These are phyloP conservation scores for Chlorella vulgaris DNA, from an alignment of 139 green algal species.

Conservation along the genomic window DNA sequence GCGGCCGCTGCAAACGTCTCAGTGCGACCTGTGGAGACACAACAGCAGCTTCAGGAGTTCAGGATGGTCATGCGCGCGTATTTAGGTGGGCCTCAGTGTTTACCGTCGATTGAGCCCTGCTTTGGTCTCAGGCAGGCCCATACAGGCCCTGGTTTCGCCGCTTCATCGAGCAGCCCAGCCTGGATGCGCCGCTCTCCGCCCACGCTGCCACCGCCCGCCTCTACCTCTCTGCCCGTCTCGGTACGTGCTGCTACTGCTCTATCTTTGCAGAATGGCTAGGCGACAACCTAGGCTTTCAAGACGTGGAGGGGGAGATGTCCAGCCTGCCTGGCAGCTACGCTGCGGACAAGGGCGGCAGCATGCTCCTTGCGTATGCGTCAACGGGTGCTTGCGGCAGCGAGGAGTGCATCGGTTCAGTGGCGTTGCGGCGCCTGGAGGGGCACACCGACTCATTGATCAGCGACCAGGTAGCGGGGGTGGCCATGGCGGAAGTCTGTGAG, in stretches of 20 bases:
- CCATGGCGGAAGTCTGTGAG: constrained; percentile 32
- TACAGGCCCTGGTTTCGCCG: background rate
- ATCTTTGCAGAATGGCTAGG: constrained; percentile 37
- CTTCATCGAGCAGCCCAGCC: background rate
- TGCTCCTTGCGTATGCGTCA: constrained; percentile 38
- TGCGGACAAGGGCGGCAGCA: constrained; percentile 9
- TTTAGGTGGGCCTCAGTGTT: constrained; percentile 7
- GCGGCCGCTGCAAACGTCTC: too few species aligned
- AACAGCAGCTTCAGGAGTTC: constrained; percentile 35
- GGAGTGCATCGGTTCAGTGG: constrained; percentile 34
- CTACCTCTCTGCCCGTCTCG: background rate
- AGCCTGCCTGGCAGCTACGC: constrained; percentile 43
- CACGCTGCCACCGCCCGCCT: background rate
- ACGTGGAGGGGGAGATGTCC: constrained; percentile 31
- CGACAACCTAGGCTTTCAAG: constrained; percentile 45
- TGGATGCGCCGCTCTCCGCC: background rate
- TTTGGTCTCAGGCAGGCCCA: too few species aligned
- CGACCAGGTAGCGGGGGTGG: constrained; percentile 12
- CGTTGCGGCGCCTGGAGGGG: constrained; percentile 33
- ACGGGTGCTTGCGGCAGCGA: background rate
- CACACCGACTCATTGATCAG: constrained; percentile 12
- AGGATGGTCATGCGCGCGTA: constrained; percentile 10
- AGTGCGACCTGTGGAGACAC: constrained; percentile 1
- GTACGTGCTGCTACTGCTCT: background rate
- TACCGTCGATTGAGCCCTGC: too few species aligned